phyloP scores from a whole-genome alignment of 352 stramenopile species.

The Pythium aristosporum region DNA sequence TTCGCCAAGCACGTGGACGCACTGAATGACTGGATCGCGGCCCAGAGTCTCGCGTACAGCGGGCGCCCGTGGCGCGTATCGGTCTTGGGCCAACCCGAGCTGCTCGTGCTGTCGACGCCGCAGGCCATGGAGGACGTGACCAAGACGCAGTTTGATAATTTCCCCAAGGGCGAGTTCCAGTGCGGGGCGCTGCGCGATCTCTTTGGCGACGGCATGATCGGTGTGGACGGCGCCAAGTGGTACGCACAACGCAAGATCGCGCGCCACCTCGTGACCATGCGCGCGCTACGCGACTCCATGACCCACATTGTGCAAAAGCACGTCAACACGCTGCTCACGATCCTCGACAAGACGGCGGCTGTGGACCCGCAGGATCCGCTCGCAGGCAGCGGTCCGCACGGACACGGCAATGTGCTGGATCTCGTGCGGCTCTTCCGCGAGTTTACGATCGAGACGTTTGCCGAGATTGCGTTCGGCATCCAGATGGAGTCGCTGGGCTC shows the following conservation, averaged over 20 bases:
- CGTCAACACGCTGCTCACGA: constrained; percentile 22
- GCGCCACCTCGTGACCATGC: constrained; percentile 31
- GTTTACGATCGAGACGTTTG: constrained; percentile 39
- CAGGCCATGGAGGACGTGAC: constrained; percentile 39
- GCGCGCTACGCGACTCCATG: constrained; percentile 28
- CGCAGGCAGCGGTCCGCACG: background rate
- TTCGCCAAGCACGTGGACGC: constrained; percentile 26
- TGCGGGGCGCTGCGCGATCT: constrained; percentile 37
- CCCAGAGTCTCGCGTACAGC: constrained; percentile 26
- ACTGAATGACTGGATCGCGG: constrained; percentile 39
- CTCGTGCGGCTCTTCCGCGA: constrained; percentile 28
- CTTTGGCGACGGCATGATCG: constrained; percentile 43
- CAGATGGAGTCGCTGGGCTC: constrained; percentile 29
- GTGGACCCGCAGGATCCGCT: background rate
- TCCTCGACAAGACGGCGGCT: constrained; percentile 11
- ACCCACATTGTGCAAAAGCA: constrained; percentile 27
- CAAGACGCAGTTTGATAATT: constrained; percentile 66
- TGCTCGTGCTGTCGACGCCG: constrained; percentile 34
- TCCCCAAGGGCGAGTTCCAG: constrained; percentile 49
- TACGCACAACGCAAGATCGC: constrained; percentile 31
- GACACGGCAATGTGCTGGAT: constrained; percentile 11
- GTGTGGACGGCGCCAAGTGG: constrained; percentile 29
- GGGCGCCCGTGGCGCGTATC: constrained; percentile 32
- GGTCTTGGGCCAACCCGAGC: constrained; percentile 32
- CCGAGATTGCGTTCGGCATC: constrained; percentile 38